phyloP scores from a whole-genome alignment of 2,329 filamentous ascomycete genomes.

The Diaporthe sp. region DNA sequence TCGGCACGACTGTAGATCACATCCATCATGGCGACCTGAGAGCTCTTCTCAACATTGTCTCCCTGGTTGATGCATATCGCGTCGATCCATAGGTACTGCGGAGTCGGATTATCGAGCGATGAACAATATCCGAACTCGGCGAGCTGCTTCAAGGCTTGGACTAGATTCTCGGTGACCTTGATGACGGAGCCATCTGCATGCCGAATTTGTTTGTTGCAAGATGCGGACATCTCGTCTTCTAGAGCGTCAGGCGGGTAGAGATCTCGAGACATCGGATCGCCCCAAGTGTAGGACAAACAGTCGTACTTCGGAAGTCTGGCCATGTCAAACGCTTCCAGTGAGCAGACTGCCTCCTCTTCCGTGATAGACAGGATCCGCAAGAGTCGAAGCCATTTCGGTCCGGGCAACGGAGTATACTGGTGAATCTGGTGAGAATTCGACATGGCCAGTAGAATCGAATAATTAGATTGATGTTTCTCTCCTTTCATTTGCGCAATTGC shows the following conservation, averaged over 20 bases:
- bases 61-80: conserved; percentile 37
- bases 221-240: background rate
- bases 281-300: conserved; percentile 8
- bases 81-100: conserved; percentile 25
- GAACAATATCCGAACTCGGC: background rate
- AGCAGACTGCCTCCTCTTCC: background rate
- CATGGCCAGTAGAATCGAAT: background rate
- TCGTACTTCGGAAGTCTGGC: background rate
- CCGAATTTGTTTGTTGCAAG: conserved; percentile 3
- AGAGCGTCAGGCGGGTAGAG: background rate
- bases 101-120: background rate
- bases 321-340: conserved; percentile 10
- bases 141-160: background rate
- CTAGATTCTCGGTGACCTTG: conserved; percentile 10
- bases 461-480: background rate
- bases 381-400: conserved; percentile 3
- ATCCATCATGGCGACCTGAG: conserved; percentile 36
- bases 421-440: background rate
- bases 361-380: background rate
- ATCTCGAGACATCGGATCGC: conserved; percentile 13
- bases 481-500: too few species aligned
- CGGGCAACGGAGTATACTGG: background rate
- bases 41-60: conserved; percentile 28
- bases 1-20: conserved; percentile 18
- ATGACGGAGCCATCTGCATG: background rate